Conservation (phyloP, 805 yeast genomes). For the Wickerhamomyces kurtzmanii region DNA sequence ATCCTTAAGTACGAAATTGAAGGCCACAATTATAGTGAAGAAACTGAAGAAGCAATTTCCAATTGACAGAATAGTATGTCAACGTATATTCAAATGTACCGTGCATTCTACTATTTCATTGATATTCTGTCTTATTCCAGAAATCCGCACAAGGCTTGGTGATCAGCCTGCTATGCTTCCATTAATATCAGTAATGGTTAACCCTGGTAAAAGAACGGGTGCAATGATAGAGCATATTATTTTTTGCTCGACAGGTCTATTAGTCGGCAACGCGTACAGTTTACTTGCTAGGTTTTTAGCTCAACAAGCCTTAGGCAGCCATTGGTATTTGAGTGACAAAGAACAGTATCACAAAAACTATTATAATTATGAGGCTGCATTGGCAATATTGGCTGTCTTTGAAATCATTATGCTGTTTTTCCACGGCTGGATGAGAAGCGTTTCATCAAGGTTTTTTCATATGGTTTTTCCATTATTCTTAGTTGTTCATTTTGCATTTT, state of each 20-base stretch:
- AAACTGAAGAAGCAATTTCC: conserved; percentile 14
- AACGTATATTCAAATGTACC: conserved; percentile 27
- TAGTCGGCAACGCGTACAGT: conserved; percentile 31
- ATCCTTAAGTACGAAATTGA: too few species aligned
- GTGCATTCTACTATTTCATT: conserved; percentile 30
- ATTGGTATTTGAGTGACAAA: conserved; percentile 19
- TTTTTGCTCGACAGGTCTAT: conserved; percentile 29
- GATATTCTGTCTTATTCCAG: conserved; percentile 28
- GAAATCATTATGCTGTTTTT: conserved; percentile 35
- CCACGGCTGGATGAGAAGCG: conserved; percentile 41
- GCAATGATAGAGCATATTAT: conserved; percentile 33
- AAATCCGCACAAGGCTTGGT: conserved; percentile 25
- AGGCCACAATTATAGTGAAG: not conserved
- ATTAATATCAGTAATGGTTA: conserved; percentile 34
- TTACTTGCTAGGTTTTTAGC: conserved; percentile 31
- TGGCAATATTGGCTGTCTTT: conserved; percentile 32
- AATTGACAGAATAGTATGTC: conserved; percentile 21
- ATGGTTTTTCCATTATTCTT: conserved; percentile 37
- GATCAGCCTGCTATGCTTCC: conserved; percentile 33
- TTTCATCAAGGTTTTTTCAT: conserved; percentile 33
- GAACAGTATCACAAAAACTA: conserved; percentile 20
- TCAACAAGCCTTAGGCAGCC: conserved; percentile 22
- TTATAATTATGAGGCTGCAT: conserved; percentile 24
- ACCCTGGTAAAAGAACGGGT: conserved; percentile 40
- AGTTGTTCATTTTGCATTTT: conserved; percentile 38